Evolutionary conservation across 2,329 filamentous ascomycete species (phyloP), one percentile per base, ranked within the genome.

Genomic region (Pyrenochaeta sp.): DNA sequence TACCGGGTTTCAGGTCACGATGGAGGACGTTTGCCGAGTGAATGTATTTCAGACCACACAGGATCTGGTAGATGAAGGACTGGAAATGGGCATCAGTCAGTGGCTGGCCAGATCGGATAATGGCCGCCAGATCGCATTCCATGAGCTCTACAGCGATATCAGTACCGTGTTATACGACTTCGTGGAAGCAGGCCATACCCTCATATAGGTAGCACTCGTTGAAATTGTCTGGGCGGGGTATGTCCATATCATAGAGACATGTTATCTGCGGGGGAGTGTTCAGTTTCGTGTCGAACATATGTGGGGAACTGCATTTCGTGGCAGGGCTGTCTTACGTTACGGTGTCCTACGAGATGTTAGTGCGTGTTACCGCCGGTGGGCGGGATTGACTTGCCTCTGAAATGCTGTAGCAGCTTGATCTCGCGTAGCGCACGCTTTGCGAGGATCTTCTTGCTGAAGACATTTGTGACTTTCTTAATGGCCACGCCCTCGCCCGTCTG

Each of bases 391-490:
- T 53, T 61, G 73, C 78, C 82, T 77, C 95, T 88, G 83, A 99
- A 99, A 81, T 99, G 95, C 83, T 98, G 94, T 65, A 99, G 85
- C 69, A 99, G 87, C 87, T 98, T 99, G 82, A 99, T 98, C 83
- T 99, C 95, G 79, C 95, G 89, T 84, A 99, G 81, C 49, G 95
- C 95, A 75, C 95, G 91, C 88, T 99, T 99, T 72, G 95, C 95
- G 68, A 99, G 86, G 71, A 99, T 99, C 88, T 98, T 98, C 84
- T 99, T 99, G 86, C 93, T 97, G 82, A 99, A 99, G 72, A 99
- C 94, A 91, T 99, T 99, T 83, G 95, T 99, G 78, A 99, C 92
- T 82, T 99, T 99, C 83, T 99, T 99, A 85, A 99, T 95, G 72
- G 95, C 95, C 63, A 99, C 93, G 40, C 94, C 93, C 78, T 99